phyloP scores from a whole-genome alignment of 2,329 filamentous ascomycete genomes.

The Conoideocrella luteorostrata region DNA sequence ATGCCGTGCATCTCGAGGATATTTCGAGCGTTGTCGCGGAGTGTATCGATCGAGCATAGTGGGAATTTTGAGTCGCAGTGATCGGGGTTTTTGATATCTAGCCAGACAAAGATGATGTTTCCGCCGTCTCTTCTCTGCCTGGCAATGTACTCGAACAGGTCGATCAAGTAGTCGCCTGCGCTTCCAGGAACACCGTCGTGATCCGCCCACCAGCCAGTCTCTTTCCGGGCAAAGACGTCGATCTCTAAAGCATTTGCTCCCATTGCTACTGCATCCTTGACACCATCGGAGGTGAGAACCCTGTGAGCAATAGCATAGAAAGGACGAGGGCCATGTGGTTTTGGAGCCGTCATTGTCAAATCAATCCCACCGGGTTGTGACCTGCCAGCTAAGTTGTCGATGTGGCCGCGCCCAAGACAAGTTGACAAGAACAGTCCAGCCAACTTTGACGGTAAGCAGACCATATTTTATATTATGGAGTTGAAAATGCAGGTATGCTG shows the following conservation, averaged over 20 bases:
- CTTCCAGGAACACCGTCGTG: neutral
- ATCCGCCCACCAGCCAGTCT: constrained; percentile 8
- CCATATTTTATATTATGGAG: no score
- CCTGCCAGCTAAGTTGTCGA: no score
- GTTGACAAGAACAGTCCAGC: no score
- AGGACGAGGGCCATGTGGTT: constrained; percentile 6
- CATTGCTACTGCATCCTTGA: constrained; percentile 2
- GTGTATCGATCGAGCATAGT: neutral
- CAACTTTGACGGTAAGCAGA: no score
- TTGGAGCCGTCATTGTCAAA: no score
- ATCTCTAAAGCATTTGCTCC: constrained; percentile 11
- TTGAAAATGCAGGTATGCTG: no score
- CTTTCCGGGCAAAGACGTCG: constrained; percentile 1
- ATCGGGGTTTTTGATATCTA: constrained; percentile 10
- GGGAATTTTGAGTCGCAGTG: neutral
- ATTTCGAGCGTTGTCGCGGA: constrained; percentile 2
- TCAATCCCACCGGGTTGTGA: no score
- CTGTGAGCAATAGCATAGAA: constrained; percentile 11
- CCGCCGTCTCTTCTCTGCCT: constrained; percentile 1
- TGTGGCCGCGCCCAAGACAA: no score
- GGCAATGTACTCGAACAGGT: constrained; percentile 3
- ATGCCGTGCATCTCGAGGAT: constrained; percentile 6
- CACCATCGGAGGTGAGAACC: neutral
- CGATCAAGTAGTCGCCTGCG: neutral
- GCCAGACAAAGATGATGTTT: constrained; percentile 10